Base-by-base conservation (phyloP, 371 early-diverging fungal genomes). In the Mortierella sp. region DNA sequence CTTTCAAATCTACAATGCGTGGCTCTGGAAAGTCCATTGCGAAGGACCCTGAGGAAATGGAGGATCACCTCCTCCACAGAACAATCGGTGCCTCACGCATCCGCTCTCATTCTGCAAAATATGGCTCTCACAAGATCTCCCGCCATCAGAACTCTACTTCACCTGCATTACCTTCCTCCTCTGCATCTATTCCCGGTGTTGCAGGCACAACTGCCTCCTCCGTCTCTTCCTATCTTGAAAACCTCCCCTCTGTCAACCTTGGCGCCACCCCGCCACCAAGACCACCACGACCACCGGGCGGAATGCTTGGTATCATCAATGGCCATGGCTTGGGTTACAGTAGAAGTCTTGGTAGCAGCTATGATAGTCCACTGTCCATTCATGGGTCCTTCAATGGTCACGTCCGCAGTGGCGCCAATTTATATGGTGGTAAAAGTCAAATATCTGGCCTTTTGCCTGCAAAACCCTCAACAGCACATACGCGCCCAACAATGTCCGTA, bases 301-400 rank as follows among this genome's bases (percentile, higher is more conserved):
- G 80, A 45, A 70, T 79, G 11, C 58, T 79, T 6, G 80, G 80
- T 24, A 80, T 74, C 65, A 80, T 71, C 36, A 80, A 80, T 36
- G 80, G 80, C 16, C 80, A 75, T 16, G 80, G 80, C 38, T 74
- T 80, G 32, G 80, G 80, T n/a, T 80, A 80, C 38, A 69, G 72
- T 22, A 57, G 80, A 45, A 45, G 65, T 13, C 64, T 80, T 0
- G 80, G 80, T 6, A 66, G 74, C 55, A 74, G 68, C 50, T 80
- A 80, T 32, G 80, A 80, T 58, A 80, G 80, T 50, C 80, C 80
- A 1, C 36, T 65, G 55, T 52, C 74, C 15, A 70, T 60, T 41
- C 80, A 74, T 50, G 69, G 62, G 9, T 80, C 80, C 8, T 80
- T 80, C 41, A 74, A 80, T 48, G 80, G 80, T 10, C 80, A 80